Percentiles rank a stretch among this genome's conserved stretches.
Evolutionary conservation across 495 filamentous ascomycete genomes (phyloP).

Genomic region (Aspergillus avenaceus): DNA sequence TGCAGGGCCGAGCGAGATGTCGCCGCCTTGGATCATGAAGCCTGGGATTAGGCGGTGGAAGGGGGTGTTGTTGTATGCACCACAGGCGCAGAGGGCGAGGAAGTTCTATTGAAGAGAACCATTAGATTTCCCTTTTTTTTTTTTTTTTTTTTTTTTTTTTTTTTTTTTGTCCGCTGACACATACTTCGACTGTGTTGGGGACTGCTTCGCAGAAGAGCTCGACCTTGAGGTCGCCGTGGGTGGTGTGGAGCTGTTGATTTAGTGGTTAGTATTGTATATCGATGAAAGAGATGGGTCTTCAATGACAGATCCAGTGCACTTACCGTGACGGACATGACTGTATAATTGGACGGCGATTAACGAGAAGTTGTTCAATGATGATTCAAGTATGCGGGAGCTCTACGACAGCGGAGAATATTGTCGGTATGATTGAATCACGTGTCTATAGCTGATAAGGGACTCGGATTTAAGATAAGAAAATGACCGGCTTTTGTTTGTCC

Average conservation of each 20-base stretch:
- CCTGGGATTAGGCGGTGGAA: slow-evolving; percentile 86
- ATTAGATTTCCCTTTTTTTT: too few species aligned
- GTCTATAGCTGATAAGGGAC: too few species aligned
- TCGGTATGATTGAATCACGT: too few species aligned
- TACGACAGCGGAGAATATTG: too few species aligned
- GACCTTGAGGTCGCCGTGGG: slow-evolving; percentile 86
- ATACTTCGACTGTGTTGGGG: slow-evolving; percentile 79
- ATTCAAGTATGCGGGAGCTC: too few species aligned
- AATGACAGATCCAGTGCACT: slow-evolving; percentile 2
- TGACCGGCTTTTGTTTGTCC: too few species aligned
- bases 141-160: too few species aligned
- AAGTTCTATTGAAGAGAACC: slow-evolving; percentile 70
- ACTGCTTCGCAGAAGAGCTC: slow-evolving; percentile 95
- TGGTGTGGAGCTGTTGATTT: slow-evolving; percentile 75
- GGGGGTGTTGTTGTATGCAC: slow-evolving; percentile 81
- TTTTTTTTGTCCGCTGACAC: not conserved
- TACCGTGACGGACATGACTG: slow-evolving; percentile 30
- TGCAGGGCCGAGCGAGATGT: slow-evolving; percentile 59
- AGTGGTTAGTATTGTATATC: not conserved
- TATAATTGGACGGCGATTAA: too few species aligned
- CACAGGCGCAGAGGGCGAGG: slow-evolving; percentile 87
- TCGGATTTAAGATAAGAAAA: not conserved
- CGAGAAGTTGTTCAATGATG: too few species aligned
- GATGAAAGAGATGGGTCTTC: too few species aligned
- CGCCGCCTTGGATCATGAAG: slow-evolving; percentile 92